Percentiles rank a stretch among this genome's conserved stretches.
Conservation (phyloP, 345 rosid genomes). For the Ricinus communis region DNA sequence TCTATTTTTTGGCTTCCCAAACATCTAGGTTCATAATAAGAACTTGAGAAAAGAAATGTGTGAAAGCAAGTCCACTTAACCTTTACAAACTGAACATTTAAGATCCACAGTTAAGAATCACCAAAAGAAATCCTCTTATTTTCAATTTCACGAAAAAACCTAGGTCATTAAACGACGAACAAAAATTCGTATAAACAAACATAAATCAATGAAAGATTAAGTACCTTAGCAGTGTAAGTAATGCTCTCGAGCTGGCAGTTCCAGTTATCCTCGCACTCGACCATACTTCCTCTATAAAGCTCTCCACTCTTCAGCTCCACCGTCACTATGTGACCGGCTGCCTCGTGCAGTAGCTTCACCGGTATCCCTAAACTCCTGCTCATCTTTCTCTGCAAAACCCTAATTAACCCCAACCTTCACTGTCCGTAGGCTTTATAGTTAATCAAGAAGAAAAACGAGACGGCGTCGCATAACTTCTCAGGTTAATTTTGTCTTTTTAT, state of each 20-base stretch:
- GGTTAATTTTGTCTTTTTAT: constrained; percentile 9
- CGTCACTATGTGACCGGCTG: constrained; percentile 77
- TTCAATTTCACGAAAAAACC: constrained; percentile 16
- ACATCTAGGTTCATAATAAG: background rate
- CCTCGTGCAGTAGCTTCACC: constrained; percentile 84
- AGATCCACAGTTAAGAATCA: constrained; percentile 3
- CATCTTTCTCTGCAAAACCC: constrained; percentile 58
- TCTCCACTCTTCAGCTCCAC: constrained; percentile 90
- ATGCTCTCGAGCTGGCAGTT: constrained; percentile 85
- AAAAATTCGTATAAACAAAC: background rate
- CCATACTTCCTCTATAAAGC: constrained; percentile 84
- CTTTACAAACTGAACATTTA: background rate
- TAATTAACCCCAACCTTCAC: constrained; percentile 17
- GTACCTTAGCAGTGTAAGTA: constrained; percentile 75
- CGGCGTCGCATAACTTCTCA: background rate
- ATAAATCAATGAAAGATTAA: background rate
- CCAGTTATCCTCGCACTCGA: constrained; percentile 95
- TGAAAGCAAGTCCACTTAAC: background rate
- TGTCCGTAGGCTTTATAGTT: background rate
- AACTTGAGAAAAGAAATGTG: background rate
- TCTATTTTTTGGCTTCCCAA: no score
- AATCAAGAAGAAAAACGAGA: background rate
- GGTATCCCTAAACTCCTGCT: constrained; percentile 88
- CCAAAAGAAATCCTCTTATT: background rate
- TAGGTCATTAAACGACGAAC: constrained; percentile 22